Evolutionary conservation across 2,329 filamentous ascomycete genomes (phyloP), one percentile per base, ranked within the genome.

Genomic region (Penicillium capsulatum): DNA sequence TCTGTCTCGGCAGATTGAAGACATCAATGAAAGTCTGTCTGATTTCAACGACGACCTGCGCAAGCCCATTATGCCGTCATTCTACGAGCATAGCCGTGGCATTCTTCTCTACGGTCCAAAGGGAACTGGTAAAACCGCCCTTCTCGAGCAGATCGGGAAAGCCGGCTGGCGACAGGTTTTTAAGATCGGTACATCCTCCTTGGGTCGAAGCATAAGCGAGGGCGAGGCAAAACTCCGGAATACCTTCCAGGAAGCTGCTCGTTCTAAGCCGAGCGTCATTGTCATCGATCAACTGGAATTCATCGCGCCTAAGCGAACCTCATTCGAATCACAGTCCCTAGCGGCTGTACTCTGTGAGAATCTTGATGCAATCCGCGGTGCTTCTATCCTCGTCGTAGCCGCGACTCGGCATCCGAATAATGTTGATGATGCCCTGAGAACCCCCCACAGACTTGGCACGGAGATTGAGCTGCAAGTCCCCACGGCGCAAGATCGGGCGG

Each of bases 71-170:
- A 65, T 67, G 68, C 70, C 58, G 39, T 55, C 49, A 30, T 74
- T 61, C 39, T 68, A 63, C 50, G 60, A 54, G 54, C 61, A 58
- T 53, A 65, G 51, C 68, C 76, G 76, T 36, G 80, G 80, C 0
- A 75, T 92, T 24, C 73, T 92, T 16, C 71, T 96, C 3, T 83
- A 94, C 59, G 91, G 91, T 10, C 82, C 86, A 13, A 79, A 80
- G 46, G 90, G 91, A 8, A 94, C 86, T 0, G 91, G 91, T 16
- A 96, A 96, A 67, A 84, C 80, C 0, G 74, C 84, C 48, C 70
- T 96, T 0, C 69, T 96, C 1, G 64, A 83, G 11, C 76, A 78
- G 20, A 72, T 96, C 14, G 77, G 81, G 7, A 74, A 71, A 5
- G 78, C 80, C 0, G 75, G 74, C 42, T 95, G 88, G 86, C 79